phyloP scores from a whole-genome alignment of 73 alveolate genomes.

The Breviolum minutum region DNA sequence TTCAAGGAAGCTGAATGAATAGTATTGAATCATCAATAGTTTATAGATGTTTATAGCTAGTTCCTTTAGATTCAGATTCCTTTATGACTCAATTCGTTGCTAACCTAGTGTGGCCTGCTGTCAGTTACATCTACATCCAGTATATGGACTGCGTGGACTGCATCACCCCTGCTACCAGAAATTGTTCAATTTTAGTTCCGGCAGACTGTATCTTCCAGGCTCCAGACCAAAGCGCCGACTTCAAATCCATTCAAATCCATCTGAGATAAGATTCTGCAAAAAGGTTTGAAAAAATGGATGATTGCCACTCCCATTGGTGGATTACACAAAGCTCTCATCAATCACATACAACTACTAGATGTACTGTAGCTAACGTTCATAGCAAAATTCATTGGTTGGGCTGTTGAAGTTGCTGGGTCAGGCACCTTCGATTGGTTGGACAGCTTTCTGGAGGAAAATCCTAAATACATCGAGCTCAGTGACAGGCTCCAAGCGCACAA shows the following conservation, averaged over 20 bases:
- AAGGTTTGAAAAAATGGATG: neutral
- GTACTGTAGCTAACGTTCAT: neutral
- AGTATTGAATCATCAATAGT: neutral
- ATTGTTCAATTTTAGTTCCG: too few species aligned
- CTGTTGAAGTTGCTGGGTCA: neutral
- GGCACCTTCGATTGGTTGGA: slow-evolving; percentile 91
- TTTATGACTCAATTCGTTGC: neutral
- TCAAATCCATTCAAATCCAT: neutral
- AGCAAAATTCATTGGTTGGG: neutral
- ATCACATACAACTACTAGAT: neutral
- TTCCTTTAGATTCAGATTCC: neutral
- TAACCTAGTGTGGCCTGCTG: too few species aligned
- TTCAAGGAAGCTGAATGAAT: neutral
- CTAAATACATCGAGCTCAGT: slow-evolving; percentile 61
- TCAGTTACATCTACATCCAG: too few species aligned
- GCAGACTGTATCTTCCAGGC: too few species aligned
- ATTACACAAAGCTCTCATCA: neutral
- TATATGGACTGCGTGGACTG: too few species aligned
- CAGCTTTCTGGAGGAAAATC: slow-evolving; percentile 72
- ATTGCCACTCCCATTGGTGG: neutral
- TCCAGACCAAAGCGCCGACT: too few species aligned
- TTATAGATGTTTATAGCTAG: neutral
- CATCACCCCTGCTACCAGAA: too few species aligned
- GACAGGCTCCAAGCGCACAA: slow-evolving; percentile 18
- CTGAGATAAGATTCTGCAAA: neutral